Base-by-base conservation (phyloP, 2,329 filamentous ascomycete species). In the Venturia carpophila region DNA sequence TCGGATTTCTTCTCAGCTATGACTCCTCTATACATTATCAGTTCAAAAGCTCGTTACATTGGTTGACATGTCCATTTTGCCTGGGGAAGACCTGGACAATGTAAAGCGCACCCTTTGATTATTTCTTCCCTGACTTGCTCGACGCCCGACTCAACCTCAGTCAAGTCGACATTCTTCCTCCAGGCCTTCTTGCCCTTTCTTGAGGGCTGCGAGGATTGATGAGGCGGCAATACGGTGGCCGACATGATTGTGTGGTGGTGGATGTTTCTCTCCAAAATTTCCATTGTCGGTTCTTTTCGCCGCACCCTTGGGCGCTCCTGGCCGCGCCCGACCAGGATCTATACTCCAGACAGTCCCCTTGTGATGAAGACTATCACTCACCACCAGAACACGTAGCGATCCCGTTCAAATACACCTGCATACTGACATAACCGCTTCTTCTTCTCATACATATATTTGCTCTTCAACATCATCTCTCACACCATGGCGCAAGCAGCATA, bases 121-220 rank as follows among this genome's bases (percentile, higher is more conserved):
- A 97, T 88, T 79, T 97, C 90, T 66, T 95, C 89, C 71, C 94
- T 91, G 69, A 95, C 80, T 72, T 89, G 83, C 68, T 92, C 88
- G 42, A 99, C 84, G 67, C 94, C 94, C 64, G 88, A 79, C 71
- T 93, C 84, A 34, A 99, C 85, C 68, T 96, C 88, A 37, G 90
- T 88, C 68, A 97, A 85, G 77, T 99, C 91, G 76, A 99, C 91
- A 79, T 99, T 96, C 77, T 97, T 99, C 73, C 94, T 85, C 94
- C 94, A 99, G 41, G 94, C 93, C 80, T 96, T 97, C 79, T 97
- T 97, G 71, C 95, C 94, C 76, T 99, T 99, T 74, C 94, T 84
- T 5, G 93, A 97, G 34, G 92, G 86, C 76, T 99, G 94, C 68
- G 85, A 92, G 78, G 88, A 87, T 70, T 95, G 91, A 68, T 87